Percentiles rank a stretch among this genome's conserved stretches.
Evolutionary conservation across 805 yeast genomes (phyloP).

Genomic region (Cyberlindnera lachancei): DNA sequence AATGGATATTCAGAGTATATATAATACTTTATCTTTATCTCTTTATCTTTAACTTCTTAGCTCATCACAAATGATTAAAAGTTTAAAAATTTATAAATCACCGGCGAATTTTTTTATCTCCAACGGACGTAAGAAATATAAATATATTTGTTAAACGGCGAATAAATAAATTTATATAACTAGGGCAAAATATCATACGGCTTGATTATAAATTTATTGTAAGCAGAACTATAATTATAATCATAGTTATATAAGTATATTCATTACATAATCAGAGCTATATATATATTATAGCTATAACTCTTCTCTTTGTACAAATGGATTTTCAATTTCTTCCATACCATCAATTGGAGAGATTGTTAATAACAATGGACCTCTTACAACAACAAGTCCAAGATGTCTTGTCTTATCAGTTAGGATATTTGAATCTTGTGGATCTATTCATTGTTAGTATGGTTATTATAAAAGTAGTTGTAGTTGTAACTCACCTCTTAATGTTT

Average conservation of each 20-base stretch:
- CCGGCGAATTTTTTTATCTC: slow-evolving; percentile 2
- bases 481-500: slow-evolving; percentile 47
- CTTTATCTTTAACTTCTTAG: too few species aligned
- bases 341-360: slow-evolving; percentile 70
- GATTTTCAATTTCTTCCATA: slow-evolving; percentile 61
- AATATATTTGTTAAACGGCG: not conserved
- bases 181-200: too few species aligned
- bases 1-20: too few species aligned
- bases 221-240: too few species aligned
- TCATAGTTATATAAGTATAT: too few species aligned
- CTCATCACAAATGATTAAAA: too few species aligned
- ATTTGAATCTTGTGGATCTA: slow-evolving; percentile 56
- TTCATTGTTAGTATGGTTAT: not conserved
- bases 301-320: too few species aligned
- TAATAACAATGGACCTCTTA: slow-evolving; percentile 75
- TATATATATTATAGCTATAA: too few species aligned
- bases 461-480: too few species aligned
- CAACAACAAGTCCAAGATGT: slow-evolving; percentile 68
- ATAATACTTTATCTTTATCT: too few species aligned
- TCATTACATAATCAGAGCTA: slow-evolving; percentile 11
- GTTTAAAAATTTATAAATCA: not conserved
- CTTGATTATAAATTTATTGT: too few species aligned
- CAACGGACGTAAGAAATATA: not conserved
- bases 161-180: too few species aligned
- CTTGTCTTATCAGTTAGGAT: slow-evolving; percentile 52